Conservation (phyloP, 192 early-diverging fungal genomes). For the Coemansia javaensis region DNA sequence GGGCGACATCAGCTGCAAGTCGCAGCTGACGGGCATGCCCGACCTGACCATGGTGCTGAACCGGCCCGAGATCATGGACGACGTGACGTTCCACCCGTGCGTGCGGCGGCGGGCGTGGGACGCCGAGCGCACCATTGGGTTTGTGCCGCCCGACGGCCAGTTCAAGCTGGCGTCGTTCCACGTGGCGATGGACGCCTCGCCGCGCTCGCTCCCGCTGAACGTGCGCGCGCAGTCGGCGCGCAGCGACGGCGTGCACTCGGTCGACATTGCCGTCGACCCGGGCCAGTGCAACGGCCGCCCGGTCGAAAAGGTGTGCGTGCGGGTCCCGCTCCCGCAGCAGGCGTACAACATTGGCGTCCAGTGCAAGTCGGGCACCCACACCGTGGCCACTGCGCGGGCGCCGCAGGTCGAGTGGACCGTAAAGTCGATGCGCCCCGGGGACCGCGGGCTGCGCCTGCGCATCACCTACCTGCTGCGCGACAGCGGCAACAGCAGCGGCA, state of each 20-base stretch:
- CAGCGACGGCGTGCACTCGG: conserved; percentile 8
- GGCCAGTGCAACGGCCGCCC: conserved; percentile 19
- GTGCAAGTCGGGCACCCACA: conserved; percentile 31
- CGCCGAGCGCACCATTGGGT: conserved; percentile 71
- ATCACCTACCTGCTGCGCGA: conserved; percentile 18
- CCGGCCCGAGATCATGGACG: conserved; percentile 68
- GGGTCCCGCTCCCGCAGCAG: conserved; percentile 21
- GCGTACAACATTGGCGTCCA: conserved; percentile 43
- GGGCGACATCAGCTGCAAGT: conserved; percentile 75
- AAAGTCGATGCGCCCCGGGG: conserved; percentile 12
- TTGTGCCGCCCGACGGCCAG: conserved; percentile 91
- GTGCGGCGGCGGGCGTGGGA: conserved; percentile 78
- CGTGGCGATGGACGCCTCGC: conserved; percentile 6
- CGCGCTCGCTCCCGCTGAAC: conserved; percentile 13
- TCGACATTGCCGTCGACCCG: conserved; percentile 12
- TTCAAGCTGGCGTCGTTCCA: conserved; percentile 65
- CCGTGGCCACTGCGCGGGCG: conserved; percentile 11
- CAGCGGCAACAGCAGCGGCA: background rate
- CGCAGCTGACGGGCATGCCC: conserved; percentile 73
- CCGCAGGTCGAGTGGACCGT: conserved; percentile 34
- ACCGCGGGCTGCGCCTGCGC: conserved; percentile 7
- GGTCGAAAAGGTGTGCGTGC: conserved; percentile 27
- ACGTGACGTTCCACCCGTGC: conserved; percentile 85
- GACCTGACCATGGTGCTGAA: conserved; percentile 73
- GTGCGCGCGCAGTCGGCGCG: conserved; percentile 8